phyloP scores from a whole-genome alignment of 2,329 filamentous ascomycete species.

The Juglanconis oblonga region DNA sequence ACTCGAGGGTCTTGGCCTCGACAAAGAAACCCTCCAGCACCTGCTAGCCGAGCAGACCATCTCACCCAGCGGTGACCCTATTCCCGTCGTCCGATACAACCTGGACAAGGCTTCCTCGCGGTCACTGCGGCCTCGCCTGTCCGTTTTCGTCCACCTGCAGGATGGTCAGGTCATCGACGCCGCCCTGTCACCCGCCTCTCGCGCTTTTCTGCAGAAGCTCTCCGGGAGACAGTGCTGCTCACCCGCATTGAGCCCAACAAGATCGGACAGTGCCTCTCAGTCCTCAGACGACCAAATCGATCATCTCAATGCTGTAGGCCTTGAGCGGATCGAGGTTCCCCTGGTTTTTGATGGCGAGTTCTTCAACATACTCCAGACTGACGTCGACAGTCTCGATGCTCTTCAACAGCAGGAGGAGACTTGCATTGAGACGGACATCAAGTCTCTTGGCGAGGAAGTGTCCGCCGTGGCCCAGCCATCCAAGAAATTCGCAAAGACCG shows the following conservation, averaged over 20 bases:
- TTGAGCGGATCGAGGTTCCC: slow-evolving; percentile 64
- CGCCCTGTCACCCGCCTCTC: slow-evolving; percentile 62
- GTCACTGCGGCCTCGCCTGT: slow-evolving; percentile 63
- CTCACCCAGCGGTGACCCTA: slow-evolving; percentile 34
- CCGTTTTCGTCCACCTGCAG: slow-evolving; percentile 64
- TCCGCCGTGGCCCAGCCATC: slow-evolving; percentile 60
- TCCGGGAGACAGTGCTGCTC: slow-evolving; percentile 40
- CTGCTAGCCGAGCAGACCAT: slow-evolving; percentile 54
- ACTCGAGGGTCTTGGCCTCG: slow-evolving; percentile 67
- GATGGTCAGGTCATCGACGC: slow-evolving; percentile 69
- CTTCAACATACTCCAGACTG: slow-evolving; percentile 70
- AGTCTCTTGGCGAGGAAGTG: slow-evolving; percentile 62
- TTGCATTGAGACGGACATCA: slow-evolving; percentile 61
- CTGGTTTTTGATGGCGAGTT: slow-evolving; percentile 76
- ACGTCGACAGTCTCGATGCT: slow-evolving; percentile 66
- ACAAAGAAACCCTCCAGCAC: slow-evolving; percentile 65
- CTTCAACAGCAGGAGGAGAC: slow-evolving; percentile 66
- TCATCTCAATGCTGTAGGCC: neutral
- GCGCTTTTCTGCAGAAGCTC: slow-evolving; percentile 60
- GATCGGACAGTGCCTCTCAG: neutral
- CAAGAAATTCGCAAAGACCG: slow-evolving; percentile 57
- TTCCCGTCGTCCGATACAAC: slow-evolving; percentile 44
- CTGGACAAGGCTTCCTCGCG: slow-evolving; percentile 42
- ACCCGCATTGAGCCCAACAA: neutral
- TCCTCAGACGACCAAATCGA: slow-evolving; percentile 2